Evolutionary conservation across 768 basidiomycete genomes (phyloP).

Genomic region (Rhodosporidiobolus sp.): DNA sequence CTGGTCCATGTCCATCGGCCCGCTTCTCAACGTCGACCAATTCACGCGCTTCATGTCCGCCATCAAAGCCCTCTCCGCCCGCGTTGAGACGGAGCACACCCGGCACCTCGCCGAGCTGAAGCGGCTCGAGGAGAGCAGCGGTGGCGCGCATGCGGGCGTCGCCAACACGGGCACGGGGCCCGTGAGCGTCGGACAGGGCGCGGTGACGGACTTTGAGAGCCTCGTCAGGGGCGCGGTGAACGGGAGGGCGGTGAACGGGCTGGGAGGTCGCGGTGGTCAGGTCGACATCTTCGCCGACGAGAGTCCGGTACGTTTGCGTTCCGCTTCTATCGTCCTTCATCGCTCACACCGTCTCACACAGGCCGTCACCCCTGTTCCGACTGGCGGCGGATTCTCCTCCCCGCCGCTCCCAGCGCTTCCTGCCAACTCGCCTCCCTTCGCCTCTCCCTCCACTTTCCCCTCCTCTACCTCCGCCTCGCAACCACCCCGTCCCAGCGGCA

Average conservation of each 20-base stretch:
- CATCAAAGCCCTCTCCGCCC: constrained; percentile 58
- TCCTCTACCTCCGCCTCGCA: neutral
- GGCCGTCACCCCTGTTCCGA: constrained; percentile 15
- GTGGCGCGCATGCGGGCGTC: neutral
- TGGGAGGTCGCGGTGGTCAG: constrained; percentile 13
- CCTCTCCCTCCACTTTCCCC: neutral
- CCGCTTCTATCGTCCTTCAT: neutral
- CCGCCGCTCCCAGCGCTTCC: constrained; percentile 19
- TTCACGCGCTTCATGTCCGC: constrained; percentile 79
- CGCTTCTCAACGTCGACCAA: constrained; percentile 57
- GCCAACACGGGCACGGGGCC: constrained; percentile 49
- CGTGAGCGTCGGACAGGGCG: constrained; percentile 43
- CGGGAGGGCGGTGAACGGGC: constrained; percentile 16
- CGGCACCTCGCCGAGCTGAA: constrained; percentile 91
- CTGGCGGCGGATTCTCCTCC: constrained; percentile 3
- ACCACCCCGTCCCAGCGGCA: neutral
- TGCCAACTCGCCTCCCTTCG: constrained; percentile 1
- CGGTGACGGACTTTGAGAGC: constrained; percentile 77
- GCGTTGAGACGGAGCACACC: constrained; percentile 88
- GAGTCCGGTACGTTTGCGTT: constrained; percentile 5
- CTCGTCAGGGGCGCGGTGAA: constrained; percentile 57
- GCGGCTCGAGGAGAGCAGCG: constrained; percentile 65
- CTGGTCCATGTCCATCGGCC: constrained; percentile 92
- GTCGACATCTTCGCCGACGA: constrained; percentile 37
- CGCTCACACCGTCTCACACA: neutral